A percentile compares a stretch with the other conserved stretches of the same genome.
Evolutionary conservation across 2,329 filamentous ascomycete genomes (phyloP).

Genomic region (Alternaria sp.): DNA sequence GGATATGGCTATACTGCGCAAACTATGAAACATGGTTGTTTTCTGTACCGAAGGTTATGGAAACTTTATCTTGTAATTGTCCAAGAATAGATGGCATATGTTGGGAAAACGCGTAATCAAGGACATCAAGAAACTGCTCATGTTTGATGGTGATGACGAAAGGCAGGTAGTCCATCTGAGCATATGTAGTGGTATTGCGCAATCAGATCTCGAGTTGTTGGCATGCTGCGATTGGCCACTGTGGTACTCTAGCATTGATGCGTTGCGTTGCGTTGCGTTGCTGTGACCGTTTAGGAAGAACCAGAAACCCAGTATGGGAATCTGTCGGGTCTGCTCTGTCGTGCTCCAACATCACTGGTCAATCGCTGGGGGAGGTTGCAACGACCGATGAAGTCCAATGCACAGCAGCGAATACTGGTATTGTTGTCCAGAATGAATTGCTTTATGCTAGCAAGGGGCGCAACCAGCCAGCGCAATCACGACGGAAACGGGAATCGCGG

Average conservation of each 20-base stretch:
- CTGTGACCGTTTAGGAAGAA: conserved; percentile 33
- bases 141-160: conserved; percentile 11
- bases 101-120: conserved; percentile 8
- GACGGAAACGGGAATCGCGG: conserved; percentile 40
- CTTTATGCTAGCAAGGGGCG: conserved; percentile 31
- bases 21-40: conserved; percentile 14
- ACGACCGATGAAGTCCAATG: conserved; percentile 18
- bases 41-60: conserved; percentile 7
- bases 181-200: conserved; percentile 15
- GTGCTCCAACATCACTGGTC: conserved; percentile 13
- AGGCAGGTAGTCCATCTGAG: conserved; percentile 12
- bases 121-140: conserved; percentile 1
- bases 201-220: conserved; percentile 28
- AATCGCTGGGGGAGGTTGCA: conserved; percentile 13
- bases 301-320: conserved; percentile 32
- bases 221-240: conserved; percentile 28
- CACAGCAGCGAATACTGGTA: conserved; percentile 1
- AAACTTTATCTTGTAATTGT: conserved; percentile 21
- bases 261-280: conserved; percentile 10
- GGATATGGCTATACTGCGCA: conserved; percentile 27
- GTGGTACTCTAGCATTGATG: conserved; percentile 16
- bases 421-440: conserved; percentile 14
- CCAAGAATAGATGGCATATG: conserved; percentile 34
- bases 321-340: conserved; percentile 19
- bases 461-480: conserved; percentile 21